phyloP scores from a whole-genome alignment of 768 basidiomycete genomes.

The Boletus bicolor region DNA sequence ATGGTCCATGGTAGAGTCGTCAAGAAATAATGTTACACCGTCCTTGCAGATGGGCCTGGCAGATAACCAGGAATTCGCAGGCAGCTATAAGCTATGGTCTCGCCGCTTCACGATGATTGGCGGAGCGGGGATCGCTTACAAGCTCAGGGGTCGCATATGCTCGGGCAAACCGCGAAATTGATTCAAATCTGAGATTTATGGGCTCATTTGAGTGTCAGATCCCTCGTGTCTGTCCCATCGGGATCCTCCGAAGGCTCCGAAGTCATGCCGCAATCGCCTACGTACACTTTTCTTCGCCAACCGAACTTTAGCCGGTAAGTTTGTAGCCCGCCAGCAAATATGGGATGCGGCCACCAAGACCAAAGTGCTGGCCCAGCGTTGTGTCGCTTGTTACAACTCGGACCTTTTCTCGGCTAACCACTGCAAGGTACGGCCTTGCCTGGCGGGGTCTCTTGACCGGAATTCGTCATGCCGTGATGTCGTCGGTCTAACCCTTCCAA shows the following conservation, averaged over 20 bases:
- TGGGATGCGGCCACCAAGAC: neutral
- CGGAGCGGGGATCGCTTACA: slow-evolving; percentile 14
- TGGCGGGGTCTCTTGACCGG: too few species aligned
- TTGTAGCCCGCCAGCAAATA: slow-evolving; percentile 4
- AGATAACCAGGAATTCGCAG: neutral
- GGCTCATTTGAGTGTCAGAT: slow-evolving; percentile 15
- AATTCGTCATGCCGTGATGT: slow-evolving; percentile 25
- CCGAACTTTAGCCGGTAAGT: slow-evolving; percentile 17
- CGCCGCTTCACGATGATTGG: slow-evolving; percentile 1
- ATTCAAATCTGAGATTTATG: slow-evolving; percentile 31
- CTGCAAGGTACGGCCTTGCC: too few species aligned
- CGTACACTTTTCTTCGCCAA: slow-evolving; percentile 9
- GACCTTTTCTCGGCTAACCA: too few species aligned
- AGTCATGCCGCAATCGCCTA: slow-evolving; percentile 18
- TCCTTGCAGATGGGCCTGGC: neutral
- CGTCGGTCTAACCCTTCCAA: slow-evolving; percentile 27
- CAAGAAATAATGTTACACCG: neutral
- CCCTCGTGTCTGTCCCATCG: slow-evolving; percentile 19
- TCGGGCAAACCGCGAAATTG: slow-evolving; percentile 11
- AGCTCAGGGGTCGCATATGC: slow-evolving; percentile 21
- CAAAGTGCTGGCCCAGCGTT: neutral
- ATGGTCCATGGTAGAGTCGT: too few species aligned
- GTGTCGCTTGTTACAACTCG: too few species aligned
- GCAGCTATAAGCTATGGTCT: neutral
- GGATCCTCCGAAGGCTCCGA: slow-evolving; percentile 23